phyloP scores from a whole-genome alignment of 805 yeast genomes.

The Saturnispora saitoi region DNA sequence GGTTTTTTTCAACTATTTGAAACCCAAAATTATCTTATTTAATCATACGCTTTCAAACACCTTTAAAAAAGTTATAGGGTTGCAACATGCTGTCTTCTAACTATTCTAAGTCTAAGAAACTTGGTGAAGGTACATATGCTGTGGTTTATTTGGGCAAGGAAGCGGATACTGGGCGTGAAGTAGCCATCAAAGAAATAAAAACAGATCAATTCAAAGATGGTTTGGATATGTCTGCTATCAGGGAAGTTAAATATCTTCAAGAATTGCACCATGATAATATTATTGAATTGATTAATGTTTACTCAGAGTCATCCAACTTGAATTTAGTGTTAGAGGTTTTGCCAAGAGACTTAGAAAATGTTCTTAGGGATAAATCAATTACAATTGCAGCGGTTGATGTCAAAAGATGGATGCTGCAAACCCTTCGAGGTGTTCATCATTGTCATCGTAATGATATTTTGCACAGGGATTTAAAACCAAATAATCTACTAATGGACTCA shows the following conservation, averaged over 20 bases:
- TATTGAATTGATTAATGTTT: slow-evolving; percentile 79
- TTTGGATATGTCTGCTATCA: slow-evolving; percentile 91
- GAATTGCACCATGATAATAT: slow-evolving; percentile 74
- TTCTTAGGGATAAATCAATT: slow-evolving; percentile 70
- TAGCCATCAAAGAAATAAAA: slow-evolving; percentile 94
- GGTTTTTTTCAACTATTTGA: no score
- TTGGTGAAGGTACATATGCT: slow-evolving; percentile 99
- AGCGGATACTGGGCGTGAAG: slow-evolving; percentile 41
- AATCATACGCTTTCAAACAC: background rate
- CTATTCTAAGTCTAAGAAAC: slow-evolving; percentile 59
- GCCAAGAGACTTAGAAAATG: slow-evolving; percentile 84
- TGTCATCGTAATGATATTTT: slow-evolving; percentile 86
- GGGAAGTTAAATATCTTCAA: slow-evolving; percentile 84
- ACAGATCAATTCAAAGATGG: slow-evolving; percentile 94
- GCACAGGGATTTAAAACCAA: slow-evolving; percentile 92
- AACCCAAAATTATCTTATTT: background rate
- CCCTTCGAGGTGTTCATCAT: slow-evolving; percentile 88
- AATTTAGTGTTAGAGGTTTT: slow-evolving; percentile 88
- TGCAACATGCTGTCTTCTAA: slow-evolving; percentile 9
- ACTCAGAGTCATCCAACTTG: slow-evolving; percentile 54
- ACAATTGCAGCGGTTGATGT: slow-evolving; percentile 80
- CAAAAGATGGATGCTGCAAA: slow-evolving; percentile 92
- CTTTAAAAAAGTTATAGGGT: no score
- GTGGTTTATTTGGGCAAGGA: slow-evolving; percentile 84
- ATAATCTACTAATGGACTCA: slow-evolving; percentile 79